Evolutionary conservation across 805 yeast species (phyloP).

Genomic region (Candida schatavii): DNA sequence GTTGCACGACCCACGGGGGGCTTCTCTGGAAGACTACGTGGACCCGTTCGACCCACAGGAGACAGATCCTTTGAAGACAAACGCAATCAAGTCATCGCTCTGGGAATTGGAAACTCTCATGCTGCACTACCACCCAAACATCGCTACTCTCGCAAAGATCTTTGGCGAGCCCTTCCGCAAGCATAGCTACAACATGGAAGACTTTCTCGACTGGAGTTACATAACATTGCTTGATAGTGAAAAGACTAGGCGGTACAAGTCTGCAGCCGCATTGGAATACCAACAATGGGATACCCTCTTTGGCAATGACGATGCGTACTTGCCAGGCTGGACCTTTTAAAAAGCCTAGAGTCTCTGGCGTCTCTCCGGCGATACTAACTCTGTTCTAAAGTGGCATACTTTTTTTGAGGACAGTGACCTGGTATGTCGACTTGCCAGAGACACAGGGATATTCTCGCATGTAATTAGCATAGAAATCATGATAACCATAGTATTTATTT

Average conservation of each 20-base stretch:
- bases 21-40: conserved; percentile 17
- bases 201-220: conserved; percentile 90
- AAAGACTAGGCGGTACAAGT: conserved; percentile 58
- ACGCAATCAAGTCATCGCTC: conserved; percentile 79
- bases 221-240: conserved; percentile 62
- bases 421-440: too few relatives aligned
- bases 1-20: conserved; percentile 54
- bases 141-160: conserved; percentile 86
- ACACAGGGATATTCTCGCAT: too few relatives aligned
- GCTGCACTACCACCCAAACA: conserved; percentile 91
- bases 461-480: too few relatives aligned
- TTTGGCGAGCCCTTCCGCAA: conserved; percentile 89
- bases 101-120: conserved; percentile 88
- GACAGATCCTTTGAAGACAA: conserved; percentile 70
- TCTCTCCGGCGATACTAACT: too few relatives aligned
- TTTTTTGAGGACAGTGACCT: too few relatives aligned
- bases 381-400: too few relatives aligned
- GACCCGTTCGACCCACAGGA: conserved; percentile 73
- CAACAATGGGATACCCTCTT: conserved; percentile 49
- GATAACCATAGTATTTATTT: too few relatives aligned
- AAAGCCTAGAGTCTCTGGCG: too few relatives aligned
- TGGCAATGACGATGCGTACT: conserved; percentile 16
- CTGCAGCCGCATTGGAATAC: conserved; percentile 75
- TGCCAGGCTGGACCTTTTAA: conserved; percentile 27
- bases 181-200: conserved; percentile 84